phyloP scores from a whole-genome alignment of 352 stramenopile genomes.

The Pythium aquatile region DNA sequence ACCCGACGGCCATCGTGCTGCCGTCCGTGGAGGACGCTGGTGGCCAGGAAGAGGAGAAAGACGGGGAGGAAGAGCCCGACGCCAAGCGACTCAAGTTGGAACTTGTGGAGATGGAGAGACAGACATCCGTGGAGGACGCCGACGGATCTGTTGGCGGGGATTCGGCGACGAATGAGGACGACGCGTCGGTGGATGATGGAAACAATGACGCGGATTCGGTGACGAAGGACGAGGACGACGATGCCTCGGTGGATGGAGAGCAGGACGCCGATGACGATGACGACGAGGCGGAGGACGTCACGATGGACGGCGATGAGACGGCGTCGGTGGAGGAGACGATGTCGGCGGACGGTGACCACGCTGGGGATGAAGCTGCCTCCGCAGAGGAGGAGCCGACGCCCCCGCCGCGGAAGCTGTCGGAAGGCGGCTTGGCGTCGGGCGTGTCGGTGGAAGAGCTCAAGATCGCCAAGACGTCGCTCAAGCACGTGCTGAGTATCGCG shows the following conservation, averaged over 20 bases:
- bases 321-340: conserved; percentile 24
- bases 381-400: conserved; percentile 18
- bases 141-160: conserved; percentile 26
- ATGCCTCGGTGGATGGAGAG: conserved; percentile 23
- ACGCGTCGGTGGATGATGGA: conserved; percentile 37
- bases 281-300: conserved; percentile 15
- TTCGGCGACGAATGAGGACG: conserved; percentile 36
- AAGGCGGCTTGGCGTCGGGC: conserved; percentile 2
- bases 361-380: conserved; percentile 21
- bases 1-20: conserved; percentile 62
- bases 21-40: conserved; percentile 23
- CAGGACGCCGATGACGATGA: conserved; percentile 35
- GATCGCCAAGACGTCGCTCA: conserved; percentile 50
- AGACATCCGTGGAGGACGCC: conserved; percentile 8
- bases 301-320: conserved; percentile 19
- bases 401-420: conserved; percentile 15
- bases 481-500: conserved; percentile 58
- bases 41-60: background rate
- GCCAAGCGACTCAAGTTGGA: conserved; percentile 5
- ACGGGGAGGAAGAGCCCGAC: conserved; percentile 7
- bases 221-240: conserved; percentile 23
- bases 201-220: conserved; percentile 28
- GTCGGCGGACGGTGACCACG: conserved; percentile 23
- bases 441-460: conserved; percentile 51
- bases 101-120: conserved; percentile 4